These are phyloP conservation scores for Prillingera fragicola DNA, from an alignment of 1,284 basidiomycete genomes.

Conservation along the genomic window DNA sequence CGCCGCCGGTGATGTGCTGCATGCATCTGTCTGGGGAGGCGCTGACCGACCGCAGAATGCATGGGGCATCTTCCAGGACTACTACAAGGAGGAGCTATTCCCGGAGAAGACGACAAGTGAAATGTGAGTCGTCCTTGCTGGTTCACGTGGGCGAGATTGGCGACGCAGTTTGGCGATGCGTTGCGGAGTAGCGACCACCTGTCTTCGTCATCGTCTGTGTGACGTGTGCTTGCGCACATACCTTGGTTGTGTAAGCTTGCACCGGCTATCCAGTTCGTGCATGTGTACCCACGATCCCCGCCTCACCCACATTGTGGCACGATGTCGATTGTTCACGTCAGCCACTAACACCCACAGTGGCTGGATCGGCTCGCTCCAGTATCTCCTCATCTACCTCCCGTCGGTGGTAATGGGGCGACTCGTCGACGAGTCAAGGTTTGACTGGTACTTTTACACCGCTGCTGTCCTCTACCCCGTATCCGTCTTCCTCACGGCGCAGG, in stretches of 20 bases:
- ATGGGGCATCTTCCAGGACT: conserved; percentile 24
- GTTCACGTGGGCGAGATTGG: not conserved
- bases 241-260: no score
- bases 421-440: conserved; percentile 56
- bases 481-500: conserved; percentile 54
- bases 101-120: conserved; percentile 9
- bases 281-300: no score
- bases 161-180: no score
- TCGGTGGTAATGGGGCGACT: conserved; percentile 53
- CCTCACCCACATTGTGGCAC: no score
- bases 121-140: conserved; percentile 11
- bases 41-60: conserved; percentile 19
- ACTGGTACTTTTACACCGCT: conserved; percentile 48
- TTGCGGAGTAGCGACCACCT: not conserved
- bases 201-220: not conserved
- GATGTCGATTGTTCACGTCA: no score
- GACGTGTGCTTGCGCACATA: no score
- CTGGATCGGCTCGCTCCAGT: conserved; percentile 68
- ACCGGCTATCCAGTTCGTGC: no score
- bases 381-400: conserved; percentile 50
- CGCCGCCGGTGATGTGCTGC: no score
- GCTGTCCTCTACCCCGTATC: conserved; percentile 51
- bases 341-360: conserved; percentile 31
- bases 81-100: conserved; percentile 16
- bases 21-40: no score